Conservation (phyloP, 2,329 filamentous ascomycete species). For the Colletotrichum phormii region DNA sequence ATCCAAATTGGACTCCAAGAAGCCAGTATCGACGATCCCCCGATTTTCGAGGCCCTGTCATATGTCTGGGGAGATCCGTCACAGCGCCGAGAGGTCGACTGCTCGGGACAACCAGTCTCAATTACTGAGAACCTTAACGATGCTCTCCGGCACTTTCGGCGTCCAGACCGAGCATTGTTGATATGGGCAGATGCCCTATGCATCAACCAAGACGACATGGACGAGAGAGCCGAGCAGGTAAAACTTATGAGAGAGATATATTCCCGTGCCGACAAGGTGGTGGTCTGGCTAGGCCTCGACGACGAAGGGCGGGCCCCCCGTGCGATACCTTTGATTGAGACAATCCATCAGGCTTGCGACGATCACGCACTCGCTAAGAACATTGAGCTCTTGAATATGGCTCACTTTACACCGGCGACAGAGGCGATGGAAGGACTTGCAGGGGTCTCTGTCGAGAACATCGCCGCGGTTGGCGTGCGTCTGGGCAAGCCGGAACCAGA, state of each 20-base stretch:
- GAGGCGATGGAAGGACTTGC: neutral
- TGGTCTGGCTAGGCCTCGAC: slow-evolving; percentile 35
- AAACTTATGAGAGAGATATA: slow-evolving; percentile 38
- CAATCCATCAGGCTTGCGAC: neutral
- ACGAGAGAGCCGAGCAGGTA: slow-evolving; percentile 36
- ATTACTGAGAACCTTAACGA: slow-evolving; percentile 37
- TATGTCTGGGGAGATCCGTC: slow-evolving; percentile 12
- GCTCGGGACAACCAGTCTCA: neutral
- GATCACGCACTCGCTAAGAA: neutral
- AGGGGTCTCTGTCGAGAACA: neutral
- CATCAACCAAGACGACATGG: slow-evolving; percentile 37
- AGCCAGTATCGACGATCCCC: neutral
- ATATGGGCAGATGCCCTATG: slow-evolving; percentile 40
- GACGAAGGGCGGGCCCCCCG: neutral
- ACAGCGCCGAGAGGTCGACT: neutral
- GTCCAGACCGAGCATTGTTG: neutral
- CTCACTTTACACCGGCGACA: slow-evolving; percentile 4
- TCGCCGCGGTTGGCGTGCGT: neutral
- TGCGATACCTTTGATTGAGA: neutral
- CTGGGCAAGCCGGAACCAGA: neutral
- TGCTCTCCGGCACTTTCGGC: slow-evolving; percentile 36
- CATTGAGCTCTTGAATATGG: slow-evolving; percentile 6
- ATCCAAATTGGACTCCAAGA: neutral
- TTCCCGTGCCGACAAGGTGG: slow-evolving; percentile 12
- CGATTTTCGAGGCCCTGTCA: neutral